A percentile compares a stretch with the other conserved stretches of the same genome.
phyloP scores from a whole-genome alignment of 306 rosid species.

The Fragaria iinumae region DNA sequence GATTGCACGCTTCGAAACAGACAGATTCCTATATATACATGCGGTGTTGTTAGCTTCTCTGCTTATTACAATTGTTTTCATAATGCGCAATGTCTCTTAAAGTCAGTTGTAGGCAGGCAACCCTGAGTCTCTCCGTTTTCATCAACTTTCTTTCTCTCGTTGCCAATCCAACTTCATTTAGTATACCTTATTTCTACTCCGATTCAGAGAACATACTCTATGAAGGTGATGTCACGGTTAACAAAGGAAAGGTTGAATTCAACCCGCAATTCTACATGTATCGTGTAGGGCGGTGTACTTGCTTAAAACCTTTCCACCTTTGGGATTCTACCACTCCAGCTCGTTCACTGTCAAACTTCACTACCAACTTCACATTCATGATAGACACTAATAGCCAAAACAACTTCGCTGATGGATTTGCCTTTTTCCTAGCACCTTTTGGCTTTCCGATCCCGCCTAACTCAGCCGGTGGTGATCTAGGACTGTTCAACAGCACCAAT shows the following conservation, averaged over 20 bases:
- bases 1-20: too few species aligned
- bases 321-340: conserved; percentile 12
- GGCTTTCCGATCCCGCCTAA: neutral
- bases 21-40: too few species aligned
- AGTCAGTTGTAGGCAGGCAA: neutral
- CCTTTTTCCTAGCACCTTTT: conserved; percentile 24
- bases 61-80: too few species aligned
- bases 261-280: neutral
- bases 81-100: too few species aligned
- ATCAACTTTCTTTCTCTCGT: neutral
- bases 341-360: conserved; percentile 13
- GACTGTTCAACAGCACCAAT: conserved; percentile 10
- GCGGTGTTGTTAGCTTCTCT: too few species aligned
- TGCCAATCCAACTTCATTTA: neutral
- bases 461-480: conserved; percentile 14
- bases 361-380: conserved; percentile 21
- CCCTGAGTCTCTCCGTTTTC: neutral
- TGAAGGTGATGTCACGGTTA: neutral
- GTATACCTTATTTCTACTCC: neutral
- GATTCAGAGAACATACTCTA: neutral
- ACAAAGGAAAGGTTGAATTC: neutral
- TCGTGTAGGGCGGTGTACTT: neutral
- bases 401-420: conserved; percentile 5
- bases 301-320: neutral
- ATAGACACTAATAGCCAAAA: neutral